Evolutionary conservation across 768 basidiomycete species (phyloP).

Genomic region (Mycena albidolilacea): DNA sequence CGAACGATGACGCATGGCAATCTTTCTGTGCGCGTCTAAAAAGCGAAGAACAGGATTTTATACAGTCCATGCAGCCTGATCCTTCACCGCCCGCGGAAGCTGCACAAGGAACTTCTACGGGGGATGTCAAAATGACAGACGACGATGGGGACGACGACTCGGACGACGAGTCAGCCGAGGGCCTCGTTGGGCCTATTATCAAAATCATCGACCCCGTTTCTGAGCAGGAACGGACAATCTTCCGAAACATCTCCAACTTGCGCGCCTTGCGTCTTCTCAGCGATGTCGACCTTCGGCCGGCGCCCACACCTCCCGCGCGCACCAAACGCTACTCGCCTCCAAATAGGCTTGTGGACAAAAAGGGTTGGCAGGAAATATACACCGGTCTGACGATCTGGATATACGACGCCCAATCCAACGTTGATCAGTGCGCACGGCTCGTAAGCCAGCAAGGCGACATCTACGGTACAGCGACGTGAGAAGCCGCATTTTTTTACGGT

Average conservation of each 20-base stretch:
- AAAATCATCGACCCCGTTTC: conserved; percentile 64
- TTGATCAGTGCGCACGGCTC: conserved; percentile 77
- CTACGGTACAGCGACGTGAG: conserved; percentile 87
- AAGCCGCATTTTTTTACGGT: neutral
- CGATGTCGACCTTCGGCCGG: conserved; percentile 75
- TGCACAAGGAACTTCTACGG: conserved; percentile 23
- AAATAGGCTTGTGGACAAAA: conserved; percentile 73
- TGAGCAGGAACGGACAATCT: conserved; percentile 55
- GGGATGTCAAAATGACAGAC: conserved; percentile 46
- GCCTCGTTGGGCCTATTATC: conserved; percentile 59
- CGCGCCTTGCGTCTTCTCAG: conserved; percentile 77
- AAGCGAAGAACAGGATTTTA: conserved; percentile 71
- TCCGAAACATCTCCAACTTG: conserved; percentile 74
- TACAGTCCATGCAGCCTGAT: conserved; percentile 39
- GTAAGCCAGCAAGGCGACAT: conserved; percentile 73
- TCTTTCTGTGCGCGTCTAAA: conserved; percentile 65
- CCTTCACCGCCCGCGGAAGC: conserved; percentile 18
- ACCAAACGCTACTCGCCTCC: conserved; percentile 62
- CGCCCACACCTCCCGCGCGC: conserved; percentile 63
- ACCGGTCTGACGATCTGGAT: conserved; percentile 80
- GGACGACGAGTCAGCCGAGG: conserved; percentile 48
- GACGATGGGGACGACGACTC: conserved; percentile 49
- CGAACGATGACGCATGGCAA: conserved; percentile 77
- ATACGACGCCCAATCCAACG: conserved; percentile 77
- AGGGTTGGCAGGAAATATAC: conserved; percentile 83